Conservation (phyloP, 2,329 filamentous ascomycete genomes). For the Exophiala bonariae region DNA sequence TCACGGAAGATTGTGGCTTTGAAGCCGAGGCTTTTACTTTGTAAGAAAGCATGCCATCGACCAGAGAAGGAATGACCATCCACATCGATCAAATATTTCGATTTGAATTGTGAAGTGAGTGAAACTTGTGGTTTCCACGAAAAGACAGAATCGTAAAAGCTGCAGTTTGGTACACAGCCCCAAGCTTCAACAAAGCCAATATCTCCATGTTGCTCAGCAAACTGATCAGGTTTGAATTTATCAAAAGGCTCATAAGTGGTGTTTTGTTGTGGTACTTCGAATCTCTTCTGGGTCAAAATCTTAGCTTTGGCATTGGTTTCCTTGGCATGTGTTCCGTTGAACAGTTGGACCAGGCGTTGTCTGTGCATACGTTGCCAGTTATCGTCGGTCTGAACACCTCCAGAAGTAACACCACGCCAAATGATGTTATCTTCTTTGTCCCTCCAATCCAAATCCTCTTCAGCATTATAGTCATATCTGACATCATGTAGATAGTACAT, state of each 20-base stretch:
- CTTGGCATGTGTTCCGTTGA: slow-evolving; percentile 36
- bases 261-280: slow-evolving; percentile 9
- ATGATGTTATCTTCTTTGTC: slow-evolving; percentile 57
- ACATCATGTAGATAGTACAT: slow-evolving; percentile 64
- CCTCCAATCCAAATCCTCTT: slow-evolving; percentile 59
- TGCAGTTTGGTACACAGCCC: slow-evolving; percentile 40
- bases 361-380: slow-evolving; percentile 41
- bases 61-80: slow-evolving; percentile 44
- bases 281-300: slow-evolving; percentile 31
- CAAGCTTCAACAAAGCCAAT: slow-evolving; percentile 39
- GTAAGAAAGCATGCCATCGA: slow-evolving; percentile 45
- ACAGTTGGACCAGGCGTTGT: slow-evolving; percentile 37
- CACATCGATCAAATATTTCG: slow-evolving; percentile 40
- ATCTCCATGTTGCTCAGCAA: slow-evolving; percentile 37
- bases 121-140: slow-evolving; percentile 29
- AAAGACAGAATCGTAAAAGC: slow-evolving; percentile 37
- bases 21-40: slow-evolving; percentile 48
- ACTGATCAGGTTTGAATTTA: slow-evolving; percentile 32
- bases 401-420: slow-evolving; percentile 67
- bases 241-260: slow-evolving; percentile 30
- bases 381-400: slow-evolving; percentile 53
- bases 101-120: slow-evolving; percentile 37
- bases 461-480: slow-evolving; percentile 58
- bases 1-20: slow-evolving; percentile 57
- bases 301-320: slow-evolving; percentile 27